Base-by-base conservation (phyloP, 1,284 basidiomycete genomes). In the Irpex lacteus region DNA sequence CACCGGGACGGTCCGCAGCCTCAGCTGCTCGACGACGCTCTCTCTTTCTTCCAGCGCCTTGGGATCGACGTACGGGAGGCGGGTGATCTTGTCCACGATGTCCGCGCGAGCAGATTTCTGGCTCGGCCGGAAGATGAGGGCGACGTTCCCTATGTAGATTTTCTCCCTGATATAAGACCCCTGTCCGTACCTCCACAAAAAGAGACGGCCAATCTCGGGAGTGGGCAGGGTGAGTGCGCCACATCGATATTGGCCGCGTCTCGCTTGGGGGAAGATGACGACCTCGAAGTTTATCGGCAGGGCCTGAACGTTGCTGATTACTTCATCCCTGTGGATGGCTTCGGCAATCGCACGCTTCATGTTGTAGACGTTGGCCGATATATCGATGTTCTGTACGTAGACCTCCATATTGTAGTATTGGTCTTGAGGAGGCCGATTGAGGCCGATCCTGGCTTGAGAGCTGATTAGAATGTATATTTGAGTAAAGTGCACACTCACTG, bases 171-270 rank as follows among this genome's bases (percentile, higher is more conserved):
- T 61, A 6, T 34, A 6, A 34, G 0, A 47, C 5, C 40, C 40
- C 7, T 66, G 70, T 36, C 81, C 80, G 70, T 81, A 84, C 8
- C 81, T 70, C n/a, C 59, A 36, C 13, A 89, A 72, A 64, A 88
- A 86, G 11, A 65, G 68, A 0, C 63, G 44, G 0, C 78, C 85
- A 49, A 82, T 69, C 4, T 74, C 69, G 9, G 61, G 59, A 19
- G 70, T 73, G 1, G 85, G 84, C 5, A 89, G 70, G 1, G 85
- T 86, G 36, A 89, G 70, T 11, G 72, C 68, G 7, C 83, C 86
- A 54, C 66, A 74, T 6, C 82, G 81, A 36, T 70, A 66, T 40
- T 70, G 67, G 5, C 59, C 63, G 36, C 66, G 67, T 38, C 60
- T 54, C 67, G 65, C 78, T 77, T 53, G 72, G 11, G 60, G 78